These are phyloP conservation scores for Bipolaris cookei DNA, from an alignment of 2,329 filamentous ascomycete species.

Conservation along the genomic window DNA sequence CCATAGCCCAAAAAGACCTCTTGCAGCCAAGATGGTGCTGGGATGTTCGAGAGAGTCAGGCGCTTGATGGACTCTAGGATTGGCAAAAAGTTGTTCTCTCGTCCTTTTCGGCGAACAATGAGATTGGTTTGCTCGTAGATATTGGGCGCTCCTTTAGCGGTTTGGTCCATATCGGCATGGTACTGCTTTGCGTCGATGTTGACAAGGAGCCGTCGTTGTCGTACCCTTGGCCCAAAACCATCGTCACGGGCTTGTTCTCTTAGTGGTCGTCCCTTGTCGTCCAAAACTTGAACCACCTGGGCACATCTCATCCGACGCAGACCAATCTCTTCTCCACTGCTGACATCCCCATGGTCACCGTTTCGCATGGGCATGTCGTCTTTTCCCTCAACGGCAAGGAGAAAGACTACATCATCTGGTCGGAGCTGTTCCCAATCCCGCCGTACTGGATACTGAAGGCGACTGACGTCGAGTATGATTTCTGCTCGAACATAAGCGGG, in stretches of 20 bases:
- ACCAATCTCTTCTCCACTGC: constrained; percentile 67
- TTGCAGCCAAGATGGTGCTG: constrained; percentile 88
- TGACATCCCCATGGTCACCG: constrained; percentile 55
- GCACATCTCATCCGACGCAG: constrained; percentile 78
- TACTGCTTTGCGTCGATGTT: constrained; percentile 82
- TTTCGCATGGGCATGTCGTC: constrained; percentile 61
- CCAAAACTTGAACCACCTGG: constrained; percentile 82
- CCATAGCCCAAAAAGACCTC: constrained; percentile 98
- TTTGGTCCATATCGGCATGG: constrained; percentile 73
- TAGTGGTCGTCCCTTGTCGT: constrained; percentile 79
- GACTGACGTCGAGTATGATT: constrained; percentile 80
- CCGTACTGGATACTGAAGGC: constrained; percentile 75
- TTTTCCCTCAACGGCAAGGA: constrained; percentile 75
- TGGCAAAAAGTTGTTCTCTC: constrained; percentile 97
- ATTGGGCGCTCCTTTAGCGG: constrained; percentile 71
- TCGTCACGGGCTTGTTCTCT: constrained; percentile 70
- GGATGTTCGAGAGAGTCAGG: constrained; percentile 82
- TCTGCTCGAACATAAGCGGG: constrained; percentile 89
- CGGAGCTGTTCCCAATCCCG: constrained; percentile 89
- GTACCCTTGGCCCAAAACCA: constrained; percentile 64
- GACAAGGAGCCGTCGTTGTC: constrained; percentile 74
- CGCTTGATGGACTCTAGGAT: constrained; percentile 90
- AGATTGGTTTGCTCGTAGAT: constrained; percentile 87
- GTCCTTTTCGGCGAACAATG: constrained; percentile 77
- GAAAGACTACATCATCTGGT: constrained; percentile 86